A percentile compares a stretch with the other conserved stretches of the same genome.
phyloP scores from a whole-genome alignment of 306 rosid species.

The Luffa aegyptiaca region DNA sequence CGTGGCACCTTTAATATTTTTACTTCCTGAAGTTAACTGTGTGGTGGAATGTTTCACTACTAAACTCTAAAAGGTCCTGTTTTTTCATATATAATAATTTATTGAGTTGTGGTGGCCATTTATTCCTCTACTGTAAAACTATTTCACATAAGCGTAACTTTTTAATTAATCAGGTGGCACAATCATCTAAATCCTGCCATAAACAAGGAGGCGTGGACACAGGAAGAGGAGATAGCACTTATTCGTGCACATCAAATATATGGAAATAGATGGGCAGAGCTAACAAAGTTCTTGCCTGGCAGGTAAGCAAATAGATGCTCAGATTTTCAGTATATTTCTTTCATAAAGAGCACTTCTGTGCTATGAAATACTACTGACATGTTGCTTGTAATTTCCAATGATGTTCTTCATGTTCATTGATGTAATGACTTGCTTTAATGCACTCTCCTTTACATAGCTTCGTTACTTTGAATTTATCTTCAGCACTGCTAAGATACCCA shows the following conservation, averaged over 20 bases:
- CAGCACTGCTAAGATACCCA: background rate
- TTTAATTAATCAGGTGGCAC: conserved; percentile 64
- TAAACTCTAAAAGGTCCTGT: background rate
- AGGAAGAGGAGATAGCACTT: conserved; percentile 92
- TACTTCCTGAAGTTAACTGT: background rate
- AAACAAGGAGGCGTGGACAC: conserved; percentile 99
- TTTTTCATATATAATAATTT: background rate
- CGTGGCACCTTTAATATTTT: background rate
- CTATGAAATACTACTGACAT: background rate
- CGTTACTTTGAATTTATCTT: background rate
- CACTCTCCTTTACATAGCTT: background rate
- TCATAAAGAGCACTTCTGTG: background rate
- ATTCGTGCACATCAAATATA: conserved; percentile 86
- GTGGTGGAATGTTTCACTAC: background rate
- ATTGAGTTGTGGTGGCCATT: background rate
- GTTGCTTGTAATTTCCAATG: background rate
- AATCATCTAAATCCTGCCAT: conserved; percentile 97
- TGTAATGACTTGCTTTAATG: background rate
- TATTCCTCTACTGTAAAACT: background rate
- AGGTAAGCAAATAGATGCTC: conserved; percentile 32
- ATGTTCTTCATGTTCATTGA: background rate
- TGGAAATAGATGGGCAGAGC: conserved; percentile 99
- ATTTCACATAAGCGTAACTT: background rate
- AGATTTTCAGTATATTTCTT: background rate
- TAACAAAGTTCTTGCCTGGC: conserved; percentile 89